These are phyloP conservation scores for Skeletonema menzelii DNA, from an alignment of 108 stramenopile genomes.

Conservation along the genomic window DNA sequence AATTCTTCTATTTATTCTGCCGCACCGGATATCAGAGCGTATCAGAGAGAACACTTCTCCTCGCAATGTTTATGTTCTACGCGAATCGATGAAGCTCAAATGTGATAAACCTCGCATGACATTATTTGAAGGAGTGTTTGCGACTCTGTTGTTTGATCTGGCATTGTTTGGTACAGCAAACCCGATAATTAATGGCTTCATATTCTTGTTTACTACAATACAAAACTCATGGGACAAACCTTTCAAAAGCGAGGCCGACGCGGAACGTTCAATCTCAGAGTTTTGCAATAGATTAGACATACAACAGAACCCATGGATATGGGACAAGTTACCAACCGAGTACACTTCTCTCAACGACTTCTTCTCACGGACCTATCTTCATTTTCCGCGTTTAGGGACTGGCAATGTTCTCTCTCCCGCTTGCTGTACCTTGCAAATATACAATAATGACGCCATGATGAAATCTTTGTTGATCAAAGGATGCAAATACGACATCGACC, in stretches of 20 bases:
- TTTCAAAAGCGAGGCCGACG: conserved; percentile 17
- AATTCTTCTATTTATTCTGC: conserved; percentile 27
- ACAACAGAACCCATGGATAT: conserved; percentile 44
- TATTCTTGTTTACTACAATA: conserved; percentile 35
- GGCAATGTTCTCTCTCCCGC: conserved; percentile 37
- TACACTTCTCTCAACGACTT: conserved; percentile 50
- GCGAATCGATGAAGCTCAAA: conserved; percentile 2
- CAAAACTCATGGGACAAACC: conserved; percentile 51
- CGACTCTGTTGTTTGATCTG: conserved; percentile 49
- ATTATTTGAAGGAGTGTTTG: conserved; percentile 48
- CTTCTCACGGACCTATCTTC: conserved; percentile 38
- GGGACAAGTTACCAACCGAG: conserved; percentile 21
- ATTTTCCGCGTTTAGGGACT: conserved; percentile 20
- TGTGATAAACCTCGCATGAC: conserved; percentile 47
- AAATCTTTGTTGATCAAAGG: conserved; percentile 44
- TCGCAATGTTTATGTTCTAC: conserved; percentile 18
- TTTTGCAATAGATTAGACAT: conserved; percentile 39
- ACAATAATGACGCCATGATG: conserved; percentile 24
- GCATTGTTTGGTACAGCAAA: conserved; percentile 50
- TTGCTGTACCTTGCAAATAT: conserved; percentile 33
- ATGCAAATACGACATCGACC: conserved; percentile 34
- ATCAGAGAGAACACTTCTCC: conserved; percentile 30
- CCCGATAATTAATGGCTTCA: conserved; percentile 37
- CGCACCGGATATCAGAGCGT: conserved; percentile 24
- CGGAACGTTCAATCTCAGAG: conserved; percentile 15